Base-by-base conservation (phyloP, 1,284 basidiomycete genomes). In the Phellopilus nigrolimitatus region DNA sequence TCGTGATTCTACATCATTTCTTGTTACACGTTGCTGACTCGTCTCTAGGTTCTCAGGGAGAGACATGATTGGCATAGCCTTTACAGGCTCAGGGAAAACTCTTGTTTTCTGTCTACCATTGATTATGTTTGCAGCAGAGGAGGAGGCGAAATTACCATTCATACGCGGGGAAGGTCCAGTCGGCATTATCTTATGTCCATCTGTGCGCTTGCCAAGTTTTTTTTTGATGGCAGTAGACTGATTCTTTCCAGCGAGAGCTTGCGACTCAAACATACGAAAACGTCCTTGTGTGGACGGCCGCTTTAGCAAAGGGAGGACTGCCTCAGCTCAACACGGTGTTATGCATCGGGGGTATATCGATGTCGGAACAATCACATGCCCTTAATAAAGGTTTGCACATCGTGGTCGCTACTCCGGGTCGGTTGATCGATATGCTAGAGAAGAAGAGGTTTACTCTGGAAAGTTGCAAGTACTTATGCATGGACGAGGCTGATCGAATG, bases 401-500 rank as follows among this genome's bases (percentile, higher is more conserved):
- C 57, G 92, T 97, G 57, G 91, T 99, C 33, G 97, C 97, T 30
- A 99, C 97, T 2, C 94, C 94, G 1, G 94, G 94, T 51, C 81
- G 94, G 57, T 73, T 97, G 44, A 98, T 98, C 61, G 97, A 99
- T 68, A 98, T 98, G 81, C 73, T 99, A 55, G 92, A 95, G 68
- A 97, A 97, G 75, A 88, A 84, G 64, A 80, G 85, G 58, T 89
- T 99, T 62, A 91, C 86, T 1, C 87, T 98, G 59, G 88, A 92
- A 54, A 88, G 87, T 59, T 95, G 91, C 81, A 91, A 90, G 70
- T 98, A 87, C 66, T 72, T 99, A 3, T 98, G 95, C 65, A 92
- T 99, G 83, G 97, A 99, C 70, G 97, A 99, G 70, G 97, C 97
- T 0, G 97, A 99, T 70, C 76, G 97, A 47, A 99, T 99, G 97